A percentile compares a stretch with the other conserved stretches of the same genome.
Conservation (phyloP, 306 rosid species). For the barrel medic (Medicago truncatula) region DNA sequence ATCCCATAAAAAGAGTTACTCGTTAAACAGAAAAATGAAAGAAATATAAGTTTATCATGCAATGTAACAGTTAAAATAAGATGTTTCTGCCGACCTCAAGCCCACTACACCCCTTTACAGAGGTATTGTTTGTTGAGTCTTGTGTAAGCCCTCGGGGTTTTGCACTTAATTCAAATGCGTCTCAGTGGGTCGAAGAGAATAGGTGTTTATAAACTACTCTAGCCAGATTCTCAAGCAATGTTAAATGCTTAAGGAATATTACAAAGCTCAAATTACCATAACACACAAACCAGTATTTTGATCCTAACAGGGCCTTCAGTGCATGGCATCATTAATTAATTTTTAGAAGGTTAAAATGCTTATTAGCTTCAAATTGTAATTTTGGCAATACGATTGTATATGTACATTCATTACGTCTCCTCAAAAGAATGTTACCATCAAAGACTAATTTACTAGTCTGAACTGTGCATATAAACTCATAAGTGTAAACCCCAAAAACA, state of each 20-base stretch:
- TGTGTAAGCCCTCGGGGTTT: too few relatives aligned
- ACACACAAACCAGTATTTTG: conserved; percentile 7
- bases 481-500: not conserved
- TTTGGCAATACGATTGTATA: not conserved
- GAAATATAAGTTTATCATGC: conserved; percentile 24
- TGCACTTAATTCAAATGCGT: too few relatives aligned
- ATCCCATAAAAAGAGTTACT: conserved; percentile 36
- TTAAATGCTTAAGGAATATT: not conserved
- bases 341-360: conserved; percentile 20
- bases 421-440: not conserved
- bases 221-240: not conserved
- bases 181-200: not conserved
- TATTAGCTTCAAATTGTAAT: not conserved
- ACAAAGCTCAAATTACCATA: conserved; percentile 29
- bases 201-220: not conserved
- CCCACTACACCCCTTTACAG: not conserved
- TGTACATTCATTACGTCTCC: not conserved
- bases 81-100: not conserved
- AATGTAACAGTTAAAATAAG: not conserved
- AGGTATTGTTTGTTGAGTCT: not conserved
- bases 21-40: conserved; percentile 23
- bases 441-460: not conserved
- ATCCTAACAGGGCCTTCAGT: not conserved
- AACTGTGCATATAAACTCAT: not conserved
- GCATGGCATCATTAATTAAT: not conserved